Evolutionary conservation across 768 basidiomycete species (phyloP), one percentile per base, ranked within the genome.

Genomic region (Wakefieldia striispora): DNA sequence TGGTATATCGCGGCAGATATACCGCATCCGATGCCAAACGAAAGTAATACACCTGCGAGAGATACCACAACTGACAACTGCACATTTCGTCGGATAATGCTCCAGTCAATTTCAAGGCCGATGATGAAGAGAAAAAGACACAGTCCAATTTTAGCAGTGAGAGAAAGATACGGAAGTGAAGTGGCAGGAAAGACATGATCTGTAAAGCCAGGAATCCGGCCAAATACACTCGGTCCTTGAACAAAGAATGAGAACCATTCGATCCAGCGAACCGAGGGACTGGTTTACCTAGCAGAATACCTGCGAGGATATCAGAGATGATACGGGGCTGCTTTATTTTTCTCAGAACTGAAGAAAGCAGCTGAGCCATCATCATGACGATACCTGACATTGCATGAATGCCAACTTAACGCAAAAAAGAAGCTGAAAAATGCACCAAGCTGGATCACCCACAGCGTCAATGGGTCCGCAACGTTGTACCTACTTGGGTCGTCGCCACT

Each of bases 101-200:
- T 70, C 0, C 76, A 71, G 51, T 98, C 95, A 48, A 97, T 94
- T 72, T 91, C 90, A 20, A 95, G 82, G 3, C 95, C 95, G 33
- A 97, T 86, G 50, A 97, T 78, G 72, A 97, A 97, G n/a, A 97
- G 79, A 69, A 92, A 93, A 40, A 92, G 79, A 55, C 84, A 84
- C 3, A 91, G 77, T 5, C 91, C 95, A 53, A 97, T 90, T 58
- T 91, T 90, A 13, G 95, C 90, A 17, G 88, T 83, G 24, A 98
- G 84, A 47, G 82, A 83, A 26, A 98, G 82, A 65, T 86, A 95
- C 0, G 92, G 76, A 5, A 79, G 65, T 0, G 91, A 92, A 0
- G 72, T 71, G 0, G 65, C 2, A 0, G 95, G 93, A 66, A 98
- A 98, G 47, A 97, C 83, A 63, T 84, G 83, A 39, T 86, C 45